Conservation (phyloP, 1,284 basidiomycete genomes). For the Marasmius oreades region DNA sequence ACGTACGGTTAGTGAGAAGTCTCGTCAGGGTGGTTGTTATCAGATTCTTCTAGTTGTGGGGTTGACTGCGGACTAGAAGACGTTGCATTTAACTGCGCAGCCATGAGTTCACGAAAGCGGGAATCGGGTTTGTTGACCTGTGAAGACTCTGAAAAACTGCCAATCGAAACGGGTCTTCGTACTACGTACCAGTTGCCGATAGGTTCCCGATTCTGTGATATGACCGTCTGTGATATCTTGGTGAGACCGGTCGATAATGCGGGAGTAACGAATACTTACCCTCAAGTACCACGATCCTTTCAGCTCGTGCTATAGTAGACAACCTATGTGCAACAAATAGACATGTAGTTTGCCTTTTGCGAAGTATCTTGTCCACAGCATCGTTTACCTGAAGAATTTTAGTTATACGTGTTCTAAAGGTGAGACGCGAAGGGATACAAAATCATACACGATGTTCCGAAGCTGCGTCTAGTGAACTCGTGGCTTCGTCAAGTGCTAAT, state of each 20-base stretch:
- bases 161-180: background rate
- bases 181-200: slow-evolving; percentile 65
- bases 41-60: background rate
- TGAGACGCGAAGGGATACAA: slow-evolving; percentile 1
- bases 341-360: slow-evolving; percentile 76
- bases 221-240: slow-evolving; percentile 52
- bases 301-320: slow-evolving; percentile 81
- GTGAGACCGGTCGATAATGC: background rate
- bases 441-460: slow-evolving; percentile 70
- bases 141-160: slow-evolving; percentile 3
- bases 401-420: slow-evolving; percentile 6
- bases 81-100: slow-evolving; percentile 71
- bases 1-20: background rate
- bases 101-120: slow-evolving; percentile 76
- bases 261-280: slow-evolving; percentile 34
- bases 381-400: slow-evolving; percentile 65
- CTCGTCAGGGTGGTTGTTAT: background rate
- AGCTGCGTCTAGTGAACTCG: slow-evolving; percentile 83
- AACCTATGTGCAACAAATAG: slow-evolving; percentile 87
- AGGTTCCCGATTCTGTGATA: slow-evolving; percentile 83
- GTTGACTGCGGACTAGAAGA: slow-evolving; percentile 23
- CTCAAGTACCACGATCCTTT: slow-evolving; percentile 85
- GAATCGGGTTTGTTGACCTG: slow-evolving; percentile 66
- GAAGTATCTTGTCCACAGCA: slow-evolving; percentile 86
- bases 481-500: slow-evolving; percentile 80